Conservation (phyloP, 345 rosid genomes). For the Hypericum androsaemum region DNA sequence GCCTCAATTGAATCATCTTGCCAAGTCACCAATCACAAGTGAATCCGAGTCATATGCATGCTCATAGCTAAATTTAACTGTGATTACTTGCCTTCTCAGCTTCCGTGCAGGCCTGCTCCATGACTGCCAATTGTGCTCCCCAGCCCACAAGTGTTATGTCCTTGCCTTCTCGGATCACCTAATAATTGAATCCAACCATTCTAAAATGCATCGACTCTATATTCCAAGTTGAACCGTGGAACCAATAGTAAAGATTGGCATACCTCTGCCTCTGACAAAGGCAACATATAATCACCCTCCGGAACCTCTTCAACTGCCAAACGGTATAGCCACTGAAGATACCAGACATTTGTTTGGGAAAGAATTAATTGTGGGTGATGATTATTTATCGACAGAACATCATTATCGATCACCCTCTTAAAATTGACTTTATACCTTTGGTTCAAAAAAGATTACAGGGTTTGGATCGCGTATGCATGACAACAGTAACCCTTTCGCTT, state of each 20-base stretch:
- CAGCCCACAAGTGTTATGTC: slow-evolving; percentile 91
- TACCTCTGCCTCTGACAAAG: slow-evolving; percentile 87
- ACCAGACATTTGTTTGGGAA: slow-evolving; percentile 7
- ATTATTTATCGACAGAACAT: slow-evolving; percentile 5
- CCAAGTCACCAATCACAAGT: too few species aligned
- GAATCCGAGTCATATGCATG: too few species aligned
- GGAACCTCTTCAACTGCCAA: slow-evolving; percentile 86
- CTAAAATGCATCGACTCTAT: slow-evolving; percentile 1
- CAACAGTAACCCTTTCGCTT: slow-evolving; percentile 81
- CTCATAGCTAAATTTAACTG: too few species aligned
- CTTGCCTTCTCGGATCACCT: slow-evolving; percentile 77
- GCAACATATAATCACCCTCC: slow-evolving; percentile 80
- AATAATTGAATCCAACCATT: slow-evolving; percentile 11
- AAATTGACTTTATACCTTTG: slow-evolving; percentile 33
- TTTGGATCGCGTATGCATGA: slow-evolving; percentile 76
- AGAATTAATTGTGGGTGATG: neutral
- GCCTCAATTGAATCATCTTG: too few species aligned
- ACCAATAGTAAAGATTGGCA: neutral
- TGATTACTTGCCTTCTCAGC: slow-evolving; percentile 49
- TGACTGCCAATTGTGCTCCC: slow-evolving; percentile 84
- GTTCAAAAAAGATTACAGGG: slow-evolving; percentile 82
- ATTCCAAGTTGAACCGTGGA: slow-evolving; percentile 2
- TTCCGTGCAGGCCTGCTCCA: slow-evolving; percentile 78
- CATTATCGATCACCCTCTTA: too few species aligned
- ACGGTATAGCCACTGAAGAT: slow-evolving; percentile 74